Base-by-base conservation (phyloP, 2,329 filamentous ascomycete genomes). In the Aspergillus sp. region DNA sequence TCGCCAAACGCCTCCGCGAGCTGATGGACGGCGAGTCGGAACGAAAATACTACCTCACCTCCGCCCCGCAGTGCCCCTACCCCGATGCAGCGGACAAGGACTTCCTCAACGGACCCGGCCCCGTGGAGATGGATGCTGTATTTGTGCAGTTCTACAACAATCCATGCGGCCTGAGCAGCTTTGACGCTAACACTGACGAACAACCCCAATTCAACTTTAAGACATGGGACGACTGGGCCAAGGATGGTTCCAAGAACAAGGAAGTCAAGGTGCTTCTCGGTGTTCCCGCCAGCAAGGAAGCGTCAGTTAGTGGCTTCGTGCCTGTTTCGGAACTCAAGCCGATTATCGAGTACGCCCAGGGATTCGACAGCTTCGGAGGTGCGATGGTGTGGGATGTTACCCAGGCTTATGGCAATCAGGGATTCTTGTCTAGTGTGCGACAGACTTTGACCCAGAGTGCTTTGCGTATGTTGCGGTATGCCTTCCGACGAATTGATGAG, bases 131-230 rank as follows among this genome's bases (percentile, higher is more conserved):
- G 50, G 82, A 85, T 60, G 81, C 79, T 22, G 64, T 85, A 52
- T 79, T 77, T 64, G 74, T 84, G 25, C 82, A 85, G 64, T 85
- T 85, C 66, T 85, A 85, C 67, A 84, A 85, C 73, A 85, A 85
- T 72, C 80, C 70, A 61, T 87, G 84, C 62, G 81, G 82, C 13
- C 66, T 80, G 1, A 64, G 72, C 51, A 74, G 72, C 23, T 87
- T 75, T 67, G 57, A 67, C 1, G 46, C 67, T 0, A 76, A 75
- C 4, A 50, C 69, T 1, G 47, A 55, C 10, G 68, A 63, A 0
- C 78, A 80, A 59, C 72, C 67, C 46, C 77, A 75, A 54, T 85
- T 80, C 69, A 83, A 86, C 68, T 80, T 84, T 52, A 69, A 68
- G 27, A 75, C 74, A 23, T 87, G 83, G 84, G 79, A 87, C 60